Conservation (phyloP, 2,329 filamentous ascomycete genomes). For the Sarocladium oryzae region DNA sequence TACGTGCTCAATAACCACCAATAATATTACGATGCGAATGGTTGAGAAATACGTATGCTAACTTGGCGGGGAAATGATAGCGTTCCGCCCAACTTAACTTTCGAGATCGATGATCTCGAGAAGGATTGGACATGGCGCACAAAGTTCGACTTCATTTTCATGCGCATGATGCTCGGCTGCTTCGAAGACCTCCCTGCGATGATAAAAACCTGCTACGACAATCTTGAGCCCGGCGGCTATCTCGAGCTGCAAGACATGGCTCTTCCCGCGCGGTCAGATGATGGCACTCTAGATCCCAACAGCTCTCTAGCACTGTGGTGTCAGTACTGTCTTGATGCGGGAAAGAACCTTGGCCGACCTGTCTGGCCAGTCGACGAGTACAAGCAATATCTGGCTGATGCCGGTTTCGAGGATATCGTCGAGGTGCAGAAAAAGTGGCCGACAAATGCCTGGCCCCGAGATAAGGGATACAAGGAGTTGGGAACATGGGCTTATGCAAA, state of each 20-base stretch:
- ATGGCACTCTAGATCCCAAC: constrained; percentile 15
- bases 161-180: constrained; percentile 16
- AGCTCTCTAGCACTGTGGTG: constrained; percentile 20
- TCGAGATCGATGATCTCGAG: constrained; percentile 19
- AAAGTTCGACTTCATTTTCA: constrained; percentile 20
- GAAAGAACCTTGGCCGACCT: constrained; percentile 21
- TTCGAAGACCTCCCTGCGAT: constrained; percentile 16
- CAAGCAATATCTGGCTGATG: constrained; percentile 32
- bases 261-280: constrained; percentile 12
- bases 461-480: constrained; percentile 42
- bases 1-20: too few species aligned
- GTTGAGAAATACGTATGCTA: not conserved
- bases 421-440: constrained; percentile 42
- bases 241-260: constrained; percentile 18
- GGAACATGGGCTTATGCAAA: constrained; percentile 27
- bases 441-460: constrained; percentile 42
- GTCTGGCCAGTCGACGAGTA: constrained; percentile 17
- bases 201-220: constrained; percentile 16
- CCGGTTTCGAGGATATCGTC: constrained; percentile 44
- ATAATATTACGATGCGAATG: too few species aligned
- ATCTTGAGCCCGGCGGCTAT: constrained; percentile 18
- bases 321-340: constrained; percentile 21
- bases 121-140: constrained; percentile 17
- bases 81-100: constrained; percentile 17
- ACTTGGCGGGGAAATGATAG: constrained; percentile 11